These are phyloP conservation scores for Cafeteria roenbergensis DNA, from an alignment of 108 stramenopile species.

Conservation along the genomic window DNA sequence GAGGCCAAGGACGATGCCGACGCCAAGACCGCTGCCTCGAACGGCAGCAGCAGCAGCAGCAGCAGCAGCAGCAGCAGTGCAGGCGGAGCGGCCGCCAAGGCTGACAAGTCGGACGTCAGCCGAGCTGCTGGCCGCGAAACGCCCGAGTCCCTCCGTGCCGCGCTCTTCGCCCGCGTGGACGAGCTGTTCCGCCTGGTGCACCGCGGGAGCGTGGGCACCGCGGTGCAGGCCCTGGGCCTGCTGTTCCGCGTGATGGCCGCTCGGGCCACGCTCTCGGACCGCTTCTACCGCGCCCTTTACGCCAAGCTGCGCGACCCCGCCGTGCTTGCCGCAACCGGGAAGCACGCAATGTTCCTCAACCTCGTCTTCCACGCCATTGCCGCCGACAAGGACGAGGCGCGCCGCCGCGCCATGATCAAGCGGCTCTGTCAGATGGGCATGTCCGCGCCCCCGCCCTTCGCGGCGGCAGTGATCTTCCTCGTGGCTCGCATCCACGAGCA, in stretches of 20 bases:
- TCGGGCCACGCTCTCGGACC: constrained; percentile 7
- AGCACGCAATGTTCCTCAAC: constrained; percentile 80
- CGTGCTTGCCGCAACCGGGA: constrained; percentile 54
- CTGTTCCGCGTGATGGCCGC: constrained; percentile 67
- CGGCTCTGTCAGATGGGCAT: constrained; percentile 60
- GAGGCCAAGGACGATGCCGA: too few relatives aligned
- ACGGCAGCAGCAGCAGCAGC: too few relatives aligned
- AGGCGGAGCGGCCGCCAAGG: too few relatives aligned
- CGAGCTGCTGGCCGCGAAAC: too few relatives aligned
- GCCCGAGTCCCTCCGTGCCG: constrained; percentile 40
- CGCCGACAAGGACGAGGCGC: constrained; percentile 49
- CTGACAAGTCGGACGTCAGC: too few relatives aligned
- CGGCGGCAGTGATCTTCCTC: constrained; percentile 69
- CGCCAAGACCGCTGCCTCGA: too few relatives aligned
- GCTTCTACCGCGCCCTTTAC: constrained; percentile 83
- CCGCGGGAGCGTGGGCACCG: constrained; percentile 57
- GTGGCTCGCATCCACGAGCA: constrained; percentile 54
- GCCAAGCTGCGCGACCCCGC: constrained; percentile 52
- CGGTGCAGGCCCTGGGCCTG: constrained; percentile 81
- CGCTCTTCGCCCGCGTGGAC: constrained; percentile 71
- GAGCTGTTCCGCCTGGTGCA: constrained; percentile 76
- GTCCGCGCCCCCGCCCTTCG: constrained; percentile 53
- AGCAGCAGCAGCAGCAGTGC: too few relatives aligned
- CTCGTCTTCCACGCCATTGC: constrained; percentile 83
- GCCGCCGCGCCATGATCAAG: constrained; percentile 69